These are phyloP conservation scores for Rutstroemia sp. DNA, from an alignment of 2,329 filamentous ascomycete species.

Conservation along the genomic window DNA sequence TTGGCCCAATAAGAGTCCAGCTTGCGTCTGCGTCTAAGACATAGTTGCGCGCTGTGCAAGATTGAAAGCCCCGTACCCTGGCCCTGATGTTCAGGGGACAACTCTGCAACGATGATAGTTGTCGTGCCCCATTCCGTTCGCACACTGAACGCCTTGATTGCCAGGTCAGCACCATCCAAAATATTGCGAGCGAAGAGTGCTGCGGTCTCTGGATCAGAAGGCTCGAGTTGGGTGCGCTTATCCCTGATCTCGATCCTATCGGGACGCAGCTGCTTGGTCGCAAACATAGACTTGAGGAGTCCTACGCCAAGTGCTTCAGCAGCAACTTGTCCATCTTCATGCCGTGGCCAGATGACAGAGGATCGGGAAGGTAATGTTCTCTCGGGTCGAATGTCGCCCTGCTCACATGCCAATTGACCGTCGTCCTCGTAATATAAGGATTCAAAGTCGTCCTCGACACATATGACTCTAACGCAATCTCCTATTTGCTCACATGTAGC, in stretches of 20 bases:
- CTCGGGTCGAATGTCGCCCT: not conserved
- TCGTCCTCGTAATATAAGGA: no score
- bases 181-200: slow-evolving; percentile 7
- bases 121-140: not conserved
- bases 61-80: slow-evolving; percentile 7
- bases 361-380: slow-evolving; percentile 2
- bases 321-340: slow-evolving; percentile 9
- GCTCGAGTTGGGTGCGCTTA: slow-evolving; percentile 1
- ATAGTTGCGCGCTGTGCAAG: slow-evolving; percentile 8
- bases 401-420: no score
- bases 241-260: slow-evolving; percentile 11
- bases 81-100: slow-evolving; percentile 10
- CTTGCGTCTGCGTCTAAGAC: not conserved
- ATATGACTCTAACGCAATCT: slow-evolving; percentile 9
- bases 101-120: slow-evolving; percentile 9
- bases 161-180: slow-evolving; percentile 9
- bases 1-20: slow-evolving; percentile 9
- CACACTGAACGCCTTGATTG: slow-evolving; percentile 6
- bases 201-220: slow-evolving; percentile 6
- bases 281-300: slow-evolving; percentile 11
- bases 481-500: slow-evolving; percentile 8
- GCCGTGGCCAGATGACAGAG: slow-evolving; percentile 7
- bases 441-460: slow-evolving; percentile 8
- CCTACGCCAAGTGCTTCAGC: slow-evolving; percentile 9
- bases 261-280: slow-evolving; percentile 10